phyloP scores from a whole-genome alignment of 2,329 filamentous ascomycete genomes.

The Penicillium aurantiogriseum region DNA sequence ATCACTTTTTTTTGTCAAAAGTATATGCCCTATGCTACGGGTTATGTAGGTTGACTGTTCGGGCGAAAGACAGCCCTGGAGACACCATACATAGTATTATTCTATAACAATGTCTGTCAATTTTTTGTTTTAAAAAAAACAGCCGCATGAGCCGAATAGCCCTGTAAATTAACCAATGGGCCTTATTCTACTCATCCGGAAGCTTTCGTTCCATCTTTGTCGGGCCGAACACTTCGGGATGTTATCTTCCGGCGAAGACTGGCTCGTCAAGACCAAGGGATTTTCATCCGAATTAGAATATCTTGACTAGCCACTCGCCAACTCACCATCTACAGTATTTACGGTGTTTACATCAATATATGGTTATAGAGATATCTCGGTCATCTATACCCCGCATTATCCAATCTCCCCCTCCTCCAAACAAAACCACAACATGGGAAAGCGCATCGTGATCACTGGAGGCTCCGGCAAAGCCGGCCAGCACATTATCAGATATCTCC shows the following conservation, averaged over 20 bases:
- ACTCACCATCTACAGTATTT: neutral
- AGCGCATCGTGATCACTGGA: slow-evolving; percentile 54
- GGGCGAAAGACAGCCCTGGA: neutral
- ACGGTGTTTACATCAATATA: neutral
- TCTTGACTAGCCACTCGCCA: neutral
- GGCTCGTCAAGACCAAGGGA: neutral
- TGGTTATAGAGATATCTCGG: too few species aligned
- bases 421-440: slow-evolving; percentile 24
- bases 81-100: neutral
- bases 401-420: neutral
- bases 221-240: slow-evolving; percentile 3
- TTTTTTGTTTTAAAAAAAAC: too few species aligned
- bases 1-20: neutral
- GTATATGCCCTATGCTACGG: neutral
- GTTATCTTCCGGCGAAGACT: slow-evolving; percentile 1
- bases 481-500: slow-evolving; percentile 54
- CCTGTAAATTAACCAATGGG: neutral
- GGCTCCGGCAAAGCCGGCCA: slow-evolving; percentile 57
- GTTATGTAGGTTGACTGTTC: too few species aligned
- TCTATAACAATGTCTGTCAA: too few species aligned
- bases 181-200: neutral
- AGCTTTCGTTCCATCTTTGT: slow-evolving; percentile 1
- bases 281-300: neutral
- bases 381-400: neutral
- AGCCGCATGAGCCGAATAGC: neutral